Conservation (phyloP, 345 rosid species). For the Erodium maritimum region DNA sequence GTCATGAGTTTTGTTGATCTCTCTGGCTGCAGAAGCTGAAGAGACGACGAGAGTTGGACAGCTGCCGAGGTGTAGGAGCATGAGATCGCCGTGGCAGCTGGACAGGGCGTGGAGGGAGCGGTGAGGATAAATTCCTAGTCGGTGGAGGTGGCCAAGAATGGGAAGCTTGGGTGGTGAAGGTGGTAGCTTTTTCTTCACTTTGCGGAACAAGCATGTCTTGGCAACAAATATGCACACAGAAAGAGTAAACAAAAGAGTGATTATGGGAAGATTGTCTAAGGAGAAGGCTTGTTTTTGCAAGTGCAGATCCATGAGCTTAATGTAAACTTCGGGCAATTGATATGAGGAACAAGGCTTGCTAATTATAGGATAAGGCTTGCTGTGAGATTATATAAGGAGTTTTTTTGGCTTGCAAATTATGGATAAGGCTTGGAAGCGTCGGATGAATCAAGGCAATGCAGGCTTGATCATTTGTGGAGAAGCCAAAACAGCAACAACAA, state of each 20-base stretch:
- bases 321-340: too few relatives aligned
- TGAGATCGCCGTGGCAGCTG: conserved; percentile 38
- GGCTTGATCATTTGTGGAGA: too few relatives aligned
- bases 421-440: too few relatives aligned
- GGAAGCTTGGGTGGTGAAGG: conserved; percentile 48
- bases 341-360: too few relatives aligned
- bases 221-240: background rate
- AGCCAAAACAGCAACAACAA: too few relatives aligned
- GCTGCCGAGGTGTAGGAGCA: conserved; percentile 43
- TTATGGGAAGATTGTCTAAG: too few relatives aligned
- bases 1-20: conserved; percentile 52
- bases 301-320: too few relatives aligned
- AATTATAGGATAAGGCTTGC: too few relatives aligned
- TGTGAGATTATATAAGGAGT: too few relatives aligned
- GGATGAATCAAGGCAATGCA: too few relatives aligned
- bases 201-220: background rate
- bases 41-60: conserved; percentile 39
- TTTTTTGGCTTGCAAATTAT: too few relatives aligned
- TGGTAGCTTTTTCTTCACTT: conserved; percentile 6
- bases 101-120: conserved; percentile 29
- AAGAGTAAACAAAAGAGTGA: background rate
- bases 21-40: conserved; percentile 32
- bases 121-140: conserved; percentile 35
- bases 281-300: too few relatives aligned
- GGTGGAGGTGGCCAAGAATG: conserved; percentile 52